Evolutionary conservation across 495 filamentous ascomycete species (phyloP).

Genomic region (Trichoderma parareesei): DNA sequence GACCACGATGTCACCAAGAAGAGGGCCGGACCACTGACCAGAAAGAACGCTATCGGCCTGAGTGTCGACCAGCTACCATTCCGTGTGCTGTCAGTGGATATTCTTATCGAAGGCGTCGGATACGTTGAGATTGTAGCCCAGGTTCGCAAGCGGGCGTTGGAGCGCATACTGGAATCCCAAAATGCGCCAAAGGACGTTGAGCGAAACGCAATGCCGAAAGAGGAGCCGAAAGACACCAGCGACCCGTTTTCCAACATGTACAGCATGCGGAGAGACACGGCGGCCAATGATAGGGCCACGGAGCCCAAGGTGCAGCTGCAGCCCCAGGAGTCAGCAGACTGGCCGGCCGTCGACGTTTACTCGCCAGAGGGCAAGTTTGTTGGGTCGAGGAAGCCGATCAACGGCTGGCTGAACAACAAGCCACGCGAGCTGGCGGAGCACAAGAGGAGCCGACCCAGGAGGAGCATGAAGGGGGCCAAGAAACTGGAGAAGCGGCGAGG

Average conservation of each 20-base stretch:
- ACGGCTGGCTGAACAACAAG: conserved; percentile 53
- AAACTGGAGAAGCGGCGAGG: conserved; percentile 36
- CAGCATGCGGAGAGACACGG: neutral
- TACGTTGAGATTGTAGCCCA: conserved; percentile 90
- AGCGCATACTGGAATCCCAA: conserved; percentile 10
- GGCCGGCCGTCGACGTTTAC: conserved; percentile 75
- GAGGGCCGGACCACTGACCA: conserved; percentile 54
- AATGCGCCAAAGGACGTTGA: conserved; percentile 13
- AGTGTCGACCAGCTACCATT: conserved; percentile 62
- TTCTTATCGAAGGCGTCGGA: conserved; percentile 82
- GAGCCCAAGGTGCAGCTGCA: conserved; percentile 2
- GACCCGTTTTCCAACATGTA: conserved; percentile 8
- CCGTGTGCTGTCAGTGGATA: conserved; percentile 65
- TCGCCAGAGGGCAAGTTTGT: conserved; percentile 75
- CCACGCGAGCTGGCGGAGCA: conserved; percentile 17
- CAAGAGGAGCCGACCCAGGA: conserved; percentile 35
- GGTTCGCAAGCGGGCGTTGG: conserved; percentile 49
- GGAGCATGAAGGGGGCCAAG: conserved; percentile 53
- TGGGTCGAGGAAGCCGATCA: conserved; percentile 59
- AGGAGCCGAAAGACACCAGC: conserved; percentile 9
- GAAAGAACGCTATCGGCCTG: conserved; percentile 41
- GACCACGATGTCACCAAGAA: conserved; percentile 72
- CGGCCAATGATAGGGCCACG: neutral
- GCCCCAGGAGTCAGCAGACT: conserved; percentile 23
- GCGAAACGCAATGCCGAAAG: neutral